Base-by-base conservation (phyloP, 73 alveolate genomes). In the Paramecium sonneborni region DNA sequence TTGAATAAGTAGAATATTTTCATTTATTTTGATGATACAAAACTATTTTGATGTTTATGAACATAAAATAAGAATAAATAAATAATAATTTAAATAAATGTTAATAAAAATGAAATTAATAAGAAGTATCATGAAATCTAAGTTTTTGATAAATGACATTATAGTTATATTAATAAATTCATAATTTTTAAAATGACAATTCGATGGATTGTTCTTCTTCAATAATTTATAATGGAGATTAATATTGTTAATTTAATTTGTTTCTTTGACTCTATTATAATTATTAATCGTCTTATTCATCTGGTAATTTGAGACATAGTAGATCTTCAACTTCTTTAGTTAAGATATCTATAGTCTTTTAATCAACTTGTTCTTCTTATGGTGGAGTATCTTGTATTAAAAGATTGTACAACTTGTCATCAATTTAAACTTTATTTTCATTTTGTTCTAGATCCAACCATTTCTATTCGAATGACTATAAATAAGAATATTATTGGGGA, bases 401-500 rank as follows among this genome's bases (percentile, higher is more conserved):
- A 14, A 26, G 44, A 30, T 62, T 32, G 39, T 30, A 62, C 24
- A 62, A 26, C 14, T 32, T 26, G 24, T 62, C 84, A 12, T 62
- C 84, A 0, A 1, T 62, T 18, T 48, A 48, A 15, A 48, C 3
- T 62, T 62, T 62, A 0, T 43, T 23, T 32, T 62, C 84, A 12
- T 62, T 62, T 32, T 30, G 7, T 62, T 62, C 84, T 0, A 62
- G 44, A 26, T 62, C 84, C 48, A 62, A 12, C 84, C 84, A 62
- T 62, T 62, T 62, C 24, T 62, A 62, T 62, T 62, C 84, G 46
- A 62, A 62, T 26, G 84, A 62, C 84, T 62, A 62, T 30, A 30
- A 52, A 52, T 52, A 52, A 3, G 68, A 62, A 62, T 32, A 21
- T 62, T 26, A 62, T 26, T 30, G 21, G 24, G 24, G 12, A 46